phyloP scores from a whole-genome alignment of 768 basidiomycete species.

The Chalciporus chontae region DNA sequence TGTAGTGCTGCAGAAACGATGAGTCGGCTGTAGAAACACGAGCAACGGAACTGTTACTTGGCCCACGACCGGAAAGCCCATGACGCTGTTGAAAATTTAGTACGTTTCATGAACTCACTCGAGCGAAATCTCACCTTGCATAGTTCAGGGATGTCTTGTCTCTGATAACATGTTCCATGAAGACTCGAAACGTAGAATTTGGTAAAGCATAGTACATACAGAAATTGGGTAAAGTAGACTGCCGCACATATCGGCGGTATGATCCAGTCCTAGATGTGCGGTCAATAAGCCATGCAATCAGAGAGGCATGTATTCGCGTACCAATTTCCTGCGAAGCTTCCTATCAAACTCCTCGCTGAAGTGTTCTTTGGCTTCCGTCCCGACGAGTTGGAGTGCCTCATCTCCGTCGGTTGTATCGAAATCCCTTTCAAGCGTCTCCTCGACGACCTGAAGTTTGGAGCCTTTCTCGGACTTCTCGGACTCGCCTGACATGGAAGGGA shows the following conservation, averaged over 20 bases:
- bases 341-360: slow-evolving; percentile 62
- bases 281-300: background rate
- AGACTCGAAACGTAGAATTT: background rate
- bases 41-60: slow-evolving; percentile 36
- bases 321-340: slow-evolving; percentile 56
- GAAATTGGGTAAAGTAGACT: slow-evolving; percentile 66
- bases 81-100: slow-evolving; percentile 43
- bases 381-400: slow-evolving; percentile 60
- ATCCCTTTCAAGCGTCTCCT: slow-evolving; percentile 34
- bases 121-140: slow-evolving; percentile 44
- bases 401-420: slow-evolving; percentile 46
- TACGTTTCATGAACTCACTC: background rate
- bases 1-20: slow-evolving; percentile 44
- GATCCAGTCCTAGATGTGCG: slow-evolving; percentile 40
- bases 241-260: slow-evolving; percentile 58
- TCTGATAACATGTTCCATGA: slow-evolving; percentile 27
- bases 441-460: slow-evolving; percentile 12
- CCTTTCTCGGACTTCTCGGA: slow-evolving; percentile 14
- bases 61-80: slow-evolving; percentile 63
- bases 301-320: slow-evolving; percentile 24
- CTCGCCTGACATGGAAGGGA: too few relatives aligned
- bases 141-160: slow-evolving; percentile 72
- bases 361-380: slow-evolving; percentile 43
- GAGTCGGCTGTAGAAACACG: slow-evolving; percentile 1
- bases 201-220: slow-evolving; percentile 39